These are phyloP conservation scores for Usnea hakonensis DNA, from an alignment of 495 filamentous ascomycete species.

Conservation along the genomic window DNA sequence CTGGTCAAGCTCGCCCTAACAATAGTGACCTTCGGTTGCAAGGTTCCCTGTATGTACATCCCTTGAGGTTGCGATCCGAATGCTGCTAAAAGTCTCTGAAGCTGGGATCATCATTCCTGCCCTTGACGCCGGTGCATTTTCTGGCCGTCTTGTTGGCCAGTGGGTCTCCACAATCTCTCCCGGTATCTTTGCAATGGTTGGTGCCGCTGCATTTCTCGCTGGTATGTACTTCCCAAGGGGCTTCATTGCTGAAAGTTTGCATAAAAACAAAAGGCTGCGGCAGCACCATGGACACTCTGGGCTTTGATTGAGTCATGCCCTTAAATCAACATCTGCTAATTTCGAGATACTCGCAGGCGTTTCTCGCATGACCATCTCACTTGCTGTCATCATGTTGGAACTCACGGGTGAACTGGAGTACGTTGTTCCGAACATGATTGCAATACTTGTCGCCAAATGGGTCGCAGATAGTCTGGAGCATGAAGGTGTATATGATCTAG, in stretches of 20 bases:
- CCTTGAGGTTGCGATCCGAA: too few species aligned
- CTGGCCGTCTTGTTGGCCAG: slow-evolving; percentile 49
- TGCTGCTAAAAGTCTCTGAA: too few species aligned
- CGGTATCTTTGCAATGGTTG: slow-evolving; percentile 55
- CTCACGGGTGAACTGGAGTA: slow-evolving; percentile 40
- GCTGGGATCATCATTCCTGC: slow-evolving; percentile 53
- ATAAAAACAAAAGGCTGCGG: neutral
- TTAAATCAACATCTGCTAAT: neutral
- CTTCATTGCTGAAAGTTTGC: neutral
- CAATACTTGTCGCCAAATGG: slow-evolving; percentile 53
- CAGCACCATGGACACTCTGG: neutral
- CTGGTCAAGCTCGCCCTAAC: slow-evolving; percentile 47
- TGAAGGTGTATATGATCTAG: slow-evolving; percentile 49
- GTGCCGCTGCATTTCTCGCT: slow-evolving; percentile 51
- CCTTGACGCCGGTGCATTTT: slow-evolving; percentile 49
- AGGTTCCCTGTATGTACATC: too few species aligned
- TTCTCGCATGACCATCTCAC: slow-evolving; percentile 50
- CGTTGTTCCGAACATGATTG: slow-evolving; percentile 51
- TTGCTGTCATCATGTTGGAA: slow-evolving; percentile 55
- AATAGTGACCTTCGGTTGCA: slow-evolving; percentile 49
- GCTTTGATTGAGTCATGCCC: neutral
- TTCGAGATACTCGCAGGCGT: slow-evolving; percentile 30
- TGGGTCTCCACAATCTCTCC: slow-evolving; percentile 40
- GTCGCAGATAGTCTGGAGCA: slow-evolving; percentile 45
- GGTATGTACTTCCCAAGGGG: neutral